Base-by-base conservation (phyloP, 768 basidiomycete species). In the Phylloporus sp. region DNA sequence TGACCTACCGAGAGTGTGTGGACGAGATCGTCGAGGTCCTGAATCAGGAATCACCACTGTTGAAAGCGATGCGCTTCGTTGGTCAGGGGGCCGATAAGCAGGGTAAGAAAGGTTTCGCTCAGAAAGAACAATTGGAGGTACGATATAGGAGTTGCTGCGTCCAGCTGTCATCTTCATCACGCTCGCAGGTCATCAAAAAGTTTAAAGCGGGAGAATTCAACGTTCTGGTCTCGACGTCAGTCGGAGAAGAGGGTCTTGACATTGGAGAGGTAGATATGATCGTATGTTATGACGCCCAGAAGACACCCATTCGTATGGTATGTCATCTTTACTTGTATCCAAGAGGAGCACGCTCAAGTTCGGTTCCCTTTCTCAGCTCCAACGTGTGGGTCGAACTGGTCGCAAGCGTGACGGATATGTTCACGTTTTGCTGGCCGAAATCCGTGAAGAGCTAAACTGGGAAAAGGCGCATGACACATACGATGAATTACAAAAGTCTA, bases 231-330 rank as follows among this genome's bases (percentile, higher is more conserved):
- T 87, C 94, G 1, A 98, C 96, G 5, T 95, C 88, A 4, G 91
- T 99, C 44, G 96, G 96, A 18, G 96, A 99, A 68, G 96, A 99
- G 66, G 96, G 96, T 47, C 74, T 99, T 15, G 96, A 99, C 64
- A 99, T 99, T 45, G 96, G 96, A 26, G 94, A 96, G 63, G 85
- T 99, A 14, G 96, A 99, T 63, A 74, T 93, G 60, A 95, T 97
- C 46, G 72, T 97, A 38, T 97, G 94, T 59, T 99, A 98, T 64
- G 96, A 99, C 55, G 84, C 93, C 21, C 90, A 94, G 58, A 96
- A 95, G 71, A 90, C 90, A 1, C 87, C 94, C 1, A 93, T 97
- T 52, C 90, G 94, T 47, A 92, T 96, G 87, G 95, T 95, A 64
- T 42, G 81, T 53, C 20, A 36, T 31, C 28, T 26, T 48, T 36